Evolutionary conservation across 2,329 filamentous ascomycete genomes (phyloP), one percentile per base, ranked within the genome.

Genomic region (Trichoderma sp.): DNA sequence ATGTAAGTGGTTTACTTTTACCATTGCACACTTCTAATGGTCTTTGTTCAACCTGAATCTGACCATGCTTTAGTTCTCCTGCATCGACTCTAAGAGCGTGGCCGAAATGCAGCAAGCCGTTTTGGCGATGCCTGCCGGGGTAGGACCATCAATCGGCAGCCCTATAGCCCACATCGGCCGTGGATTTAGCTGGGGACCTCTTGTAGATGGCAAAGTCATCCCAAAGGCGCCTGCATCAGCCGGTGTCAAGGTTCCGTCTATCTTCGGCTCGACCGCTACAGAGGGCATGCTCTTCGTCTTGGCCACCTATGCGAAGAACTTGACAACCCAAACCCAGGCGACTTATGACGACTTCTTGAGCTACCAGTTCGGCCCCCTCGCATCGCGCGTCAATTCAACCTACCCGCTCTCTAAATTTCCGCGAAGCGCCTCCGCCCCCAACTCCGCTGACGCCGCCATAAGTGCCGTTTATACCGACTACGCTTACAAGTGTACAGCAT

Each of bases 311-410:
- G 13, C 26, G 17, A n/a, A 34, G 55, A 55, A 55, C 30, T 36
- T 53, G 11, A 53, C 47, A 12, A 53, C 47, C 20, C 47, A 53
- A 23, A 53, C 47, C 6, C 20, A 53, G 47, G 47, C 20, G 5
- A 53, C 47, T 55, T 39, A 28, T 72, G 32, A 72, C 55, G 55
- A 47, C 13, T 59, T 68, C n/a, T 26, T 68, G 55, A 50, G 6
- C 6, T 68, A 68, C n/a, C 34, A 47, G 6, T 68, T 68, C 26
- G 66, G 66, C 23, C 66, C 53, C n/a, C 55, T 68, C 26, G 66
- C 66, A 13, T 59, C 66, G 23, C 32, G 34, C 6, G 55, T 68
- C 66, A 68, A 61, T n/a, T 61, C 34, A 9, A 59, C 55, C n/a
- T 68, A 68, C 30, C 23, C 66, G 34, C 55, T 59, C 23, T 61